These are phyloP conservation scores for Ampelomyces quisqualis DNA, from an alignment of 2,329 filamentous ascomycete genomes.

Conservation along the genomic window DNA sequence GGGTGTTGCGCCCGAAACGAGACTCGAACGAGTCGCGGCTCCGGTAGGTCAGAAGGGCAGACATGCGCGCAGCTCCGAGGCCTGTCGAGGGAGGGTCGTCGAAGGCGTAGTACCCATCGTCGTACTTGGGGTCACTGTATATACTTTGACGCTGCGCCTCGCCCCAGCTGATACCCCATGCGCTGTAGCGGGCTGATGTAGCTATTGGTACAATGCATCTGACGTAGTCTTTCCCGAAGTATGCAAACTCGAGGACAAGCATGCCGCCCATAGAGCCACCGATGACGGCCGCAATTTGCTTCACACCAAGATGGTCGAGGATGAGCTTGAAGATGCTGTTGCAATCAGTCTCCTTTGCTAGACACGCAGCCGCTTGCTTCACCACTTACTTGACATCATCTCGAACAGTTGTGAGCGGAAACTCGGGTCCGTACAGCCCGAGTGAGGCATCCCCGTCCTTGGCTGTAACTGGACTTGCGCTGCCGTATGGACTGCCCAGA, in stretches of 20 bases:
- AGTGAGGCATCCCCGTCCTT: constrained; percentile 76
- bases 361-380: background rate
- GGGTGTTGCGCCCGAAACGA: constrained; percentile 89
- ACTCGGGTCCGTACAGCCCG: constrained; percentile 88
- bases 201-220: constrained; percentile 79
- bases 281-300: constrained; percentile 74
- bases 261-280: constrained; percentile 87
- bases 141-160: constrained; percentile 90
- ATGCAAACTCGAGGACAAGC: constrained; percentile 90
- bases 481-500: constrained; percentile 80
- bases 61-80: constrained; percentile 93
- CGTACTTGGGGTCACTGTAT: constrained; percentile 97
- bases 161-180: constrained; percentile 89
- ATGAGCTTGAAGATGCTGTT: constrained; percentile 73
- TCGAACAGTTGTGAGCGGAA: constrained; percentile 89
- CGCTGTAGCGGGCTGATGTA: constrained; percentile 80
- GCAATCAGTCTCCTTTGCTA: constrained; percentile 12
- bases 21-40: constrained; percentile 97
- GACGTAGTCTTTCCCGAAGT: constrained; percentile 84
- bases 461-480: constrained; percentile 83
- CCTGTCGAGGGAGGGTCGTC: constrained; percentile 83
- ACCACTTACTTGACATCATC: constrained; percentile 84
- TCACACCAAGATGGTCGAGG: constrained; percentile 76
- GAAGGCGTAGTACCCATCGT: constrained; percentile 91
- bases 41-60: constrained; percentile 90